phyloP scores from a whole-genome alignment of 2,329 filamentous ascomycete species.

The Magnaporthales sp. region DNA sequence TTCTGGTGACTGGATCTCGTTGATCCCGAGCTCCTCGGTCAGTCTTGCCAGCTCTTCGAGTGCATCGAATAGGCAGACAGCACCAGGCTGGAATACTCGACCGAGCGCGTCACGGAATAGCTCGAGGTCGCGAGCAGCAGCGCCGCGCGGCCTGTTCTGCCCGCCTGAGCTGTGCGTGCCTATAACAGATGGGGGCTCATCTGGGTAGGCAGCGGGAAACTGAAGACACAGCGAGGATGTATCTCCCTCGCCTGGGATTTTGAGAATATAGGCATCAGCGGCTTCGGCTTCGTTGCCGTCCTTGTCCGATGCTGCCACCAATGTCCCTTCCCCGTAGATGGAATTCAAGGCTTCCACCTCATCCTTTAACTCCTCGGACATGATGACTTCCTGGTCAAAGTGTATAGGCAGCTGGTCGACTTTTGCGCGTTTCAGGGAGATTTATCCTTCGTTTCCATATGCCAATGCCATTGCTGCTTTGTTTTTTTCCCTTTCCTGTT shows the following conservation, averaged over 20 bases:
- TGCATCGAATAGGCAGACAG: conserved; percentile 86
- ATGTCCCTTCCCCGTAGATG: conserved; percentile 66
- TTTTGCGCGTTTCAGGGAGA: neutral
- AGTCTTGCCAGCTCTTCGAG: conserved; percentile 55
- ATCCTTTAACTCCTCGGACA: conserved; percentile 57
- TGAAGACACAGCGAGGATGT: conserved; percentile 51
- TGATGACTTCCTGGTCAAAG: conserved; percentile 14
- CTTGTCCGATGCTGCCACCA: conserved; percentile 29
- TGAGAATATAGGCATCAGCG: conserved; percentile 48
- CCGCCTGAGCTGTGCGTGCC: conserved; percentile 72
- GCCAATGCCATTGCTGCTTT: neutral
- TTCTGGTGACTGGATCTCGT: neutral
- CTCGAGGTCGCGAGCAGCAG: conserved; percentile 62
- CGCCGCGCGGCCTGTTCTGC: conserved; percentile 53
- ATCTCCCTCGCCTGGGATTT: conserved; percentile 50
- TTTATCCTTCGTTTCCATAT: neutral
- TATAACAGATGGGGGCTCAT: conserved; percentile 61
- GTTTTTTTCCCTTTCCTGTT: neutral
- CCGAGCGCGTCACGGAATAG: conserved; percentile 59
- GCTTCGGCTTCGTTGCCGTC: conserved; percentile 30
- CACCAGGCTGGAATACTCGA: conserved; percentile 61
- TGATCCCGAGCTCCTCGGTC: conserved; percentile 7
- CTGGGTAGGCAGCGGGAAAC: conserved; percentile 69
- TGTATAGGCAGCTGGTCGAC: neutral
- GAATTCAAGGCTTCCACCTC: conserved; percentile 78